Conservation (phyloP, 441 rosid genomes). For the Daphne laureola region DNA sequence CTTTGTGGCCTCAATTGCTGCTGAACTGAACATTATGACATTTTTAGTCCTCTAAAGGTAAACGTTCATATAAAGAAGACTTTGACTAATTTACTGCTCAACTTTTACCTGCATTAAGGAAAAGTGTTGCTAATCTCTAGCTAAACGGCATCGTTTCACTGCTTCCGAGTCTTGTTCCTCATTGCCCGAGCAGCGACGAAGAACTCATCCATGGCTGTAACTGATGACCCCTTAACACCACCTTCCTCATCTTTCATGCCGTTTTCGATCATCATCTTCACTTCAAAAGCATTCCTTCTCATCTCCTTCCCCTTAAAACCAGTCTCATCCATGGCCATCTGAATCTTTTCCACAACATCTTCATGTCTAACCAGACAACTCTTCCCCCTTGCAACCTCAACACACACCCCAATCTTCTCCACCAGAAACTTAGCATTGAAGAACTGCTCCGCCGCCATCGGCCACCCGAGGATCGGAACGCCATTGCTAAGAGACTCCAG, state of each 20-base stretch:
- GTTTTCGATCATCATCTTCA: constrained; percentile 24
- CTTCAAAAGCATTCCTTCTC: constrained; percentile 28
- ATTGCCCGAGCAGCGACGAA: constrained; percentile 24
- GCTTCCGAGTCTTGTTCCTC: constrained; percentile 3
- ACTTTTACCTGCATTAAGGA: no score
- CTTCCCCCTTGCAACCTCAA: constrained; percentile 56
- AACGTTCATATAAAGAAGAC: no score
- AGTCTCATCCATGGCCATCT: constrained; percentile 33
- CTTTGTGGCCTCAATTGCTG: no score
- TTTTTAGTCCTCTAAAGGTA: no score
- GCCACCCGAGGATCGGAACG: constrained; percentile 56
- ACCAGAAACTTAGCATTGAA: constrained; percentile 52
- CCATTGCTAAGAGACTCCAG: constrained; percentile 46
- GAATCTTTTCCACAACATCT: constrained; percentile 30
- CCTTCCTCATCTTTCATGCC: constrained; percentile 24
- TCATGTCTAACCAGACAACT: constrained; percentile 25
- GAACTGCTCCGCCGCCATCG: constrained; percentile 57
- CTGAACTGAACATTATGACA: no score
- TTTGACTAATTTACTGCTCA: no score
- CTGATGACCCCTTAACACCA: constrained; percentile 28
- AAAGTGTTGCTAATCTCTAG: no score
- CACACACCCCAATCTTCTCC: constrained; percentile 37
- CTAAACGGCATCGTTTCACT: background rate
- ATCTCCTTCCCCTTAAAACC: constrained; percentile 30
- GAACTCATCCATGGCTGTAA: constrained; percentile 33